Percentiles rank a stretch among this genome's conserved stretches.
Evolutionary conservation across 495 filamentous ascomycete genomes (phyloP).

Genomic region (Daldinia concentrica): DNA sequence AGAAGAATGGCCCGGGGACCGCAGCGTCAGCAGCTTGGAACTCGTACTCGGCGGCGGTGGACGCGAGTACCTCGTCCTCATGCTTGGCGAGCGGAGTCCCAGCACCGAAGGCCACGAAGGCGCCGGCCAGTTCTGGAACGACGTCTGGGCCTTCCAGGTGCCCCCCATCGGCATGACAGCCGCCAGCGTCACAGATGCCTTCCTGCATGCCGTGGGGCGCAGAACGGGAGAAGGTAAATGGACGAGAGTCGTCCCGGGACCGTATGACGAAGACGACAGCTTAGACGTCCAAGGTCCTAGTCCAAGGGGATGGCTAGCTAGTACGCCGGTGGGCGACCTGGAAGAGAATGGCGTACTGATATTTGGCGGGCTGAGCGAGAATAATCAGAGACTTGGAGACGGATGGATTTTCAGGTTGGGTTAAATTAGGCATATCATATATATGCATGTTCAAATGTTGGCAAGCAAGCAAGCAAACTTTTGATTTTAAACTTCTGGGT

Average conservation of each 20-base stretch:
- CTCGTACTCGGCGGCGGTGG: constrained; percentile 61
- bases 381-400: constrained; percentile 57
- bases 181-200: constrained; percentile 62
- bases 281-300: constrained; percentile 52
- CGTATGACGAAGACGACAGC: constrained; percentile 58
- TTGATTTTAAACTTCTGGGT: background rate
- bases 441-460: background rate
- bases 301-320: constrained; percentile 59
- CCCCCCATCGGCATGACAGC: constrained; percentile 59
- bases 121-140: constrained; percentile 72
- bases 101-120: constrained; percentile 69
- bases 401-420: constrained; percentile 64
- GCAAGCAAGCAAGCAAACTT: background rate
- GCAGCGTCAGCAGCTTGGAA: constrained; percentile 58
- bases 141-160: constrained; percentile 80
- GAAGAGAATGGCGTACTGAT: constrained; percentile 62
- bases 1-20: constrained; percentile 52
- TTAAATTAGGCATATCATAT: constrained; percentile 28
- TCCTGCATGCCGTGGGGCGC: constrained; percentile 61
- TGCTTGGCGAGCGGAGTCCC: constrained; percentile 74
- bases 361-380: constrained; percentile 60
- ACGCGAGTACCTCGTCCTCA: constrained; percentile 67
- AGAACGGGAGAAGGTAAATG: constrained; percentile 63
- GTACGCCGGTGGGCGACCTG: constrained; percentile 57
- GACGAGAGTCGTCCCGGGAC: constrained; percentile 53